Evolutionary conservation across 202 grass and related monocot genomes (phyloP), one percentile per base, ranked within the genome.

Genomic region (Miscanthus sacchariflorus): DNA sequence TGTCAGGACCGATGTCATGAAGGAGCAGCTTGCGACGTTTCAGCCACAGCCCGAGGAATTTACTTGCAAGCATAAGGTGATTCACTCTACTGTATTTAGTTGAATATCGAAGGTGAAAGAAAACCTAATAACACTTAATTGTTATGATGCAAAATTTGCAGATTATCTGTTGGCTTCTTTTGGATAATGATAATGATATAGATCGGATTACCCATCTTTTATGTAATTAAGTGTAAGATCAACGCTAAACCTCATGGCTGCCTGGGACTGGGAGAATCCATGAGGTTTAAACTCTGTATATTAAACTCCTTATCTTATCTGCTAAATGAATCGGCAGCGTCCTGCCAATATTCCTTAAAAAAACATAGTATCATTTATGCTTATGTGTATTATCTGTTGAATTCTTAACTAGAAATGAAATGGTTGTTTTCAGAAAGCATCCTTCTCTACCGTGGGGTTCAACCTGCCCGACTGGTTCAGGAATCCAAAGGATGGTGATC

Each of bases 1-100:
- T 89, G 90, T 98, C 68, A 92, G 91, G 87, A 89, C 92, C n/a
- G 92, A 98, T 90, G 90, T 98, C 48, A 98, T 95, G 92, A 93
- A 94, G 74, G 94, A 98, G 83, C 96, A 98, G 84, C 96, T 98
- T 4, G 74, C 85, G 0, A 96, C 86, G 14, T 95, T 96, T 79
- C 84, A 86, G 72, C 83, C 94, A 9, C 96, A 98, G 82, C 89
- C 96, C 23, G 91, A 96, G 63, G 91, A 98, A 70, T 98, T 95
- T 82, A 91, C 96, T 79, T 89, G 90, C 77, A 98, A 95, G 71
- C 94, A 98, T 63, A 98, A 96, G 90, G 96, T 98, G 73, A 68
- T 83, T 82, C 25, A 8, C 30, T 76, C 45, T 75, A 25, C 46
- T 70, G 33, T 63, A 64, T 74, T 64, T 44, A 66, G 12, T 33